Percentiles rank a stretch among this genome's conserved stretches.
Conservation (phyloP, 306 rosid genomes). For the Quillaja saponaria region DNA sequence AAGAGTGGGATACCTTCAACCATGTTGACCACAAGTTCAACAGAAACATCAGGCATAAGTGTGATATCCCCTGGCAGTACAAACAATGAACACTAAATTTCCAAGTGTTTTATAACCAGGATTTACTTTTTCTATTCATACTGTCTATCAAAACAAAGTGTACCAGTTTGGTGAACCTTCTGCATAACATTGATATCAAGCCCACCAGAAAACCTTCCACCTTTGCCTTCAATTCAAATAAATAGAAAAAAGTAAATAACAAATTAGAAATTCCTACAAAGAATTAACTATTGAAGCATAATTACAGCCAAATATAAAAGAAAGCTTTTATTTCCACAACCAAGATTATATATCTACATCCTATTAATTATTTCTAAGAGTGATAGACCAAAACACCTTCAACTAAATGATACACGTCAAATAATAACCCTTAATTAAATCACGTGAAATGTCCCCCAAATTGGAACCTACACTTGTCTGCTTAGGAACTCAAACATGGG, state of each 20-base stretch:
- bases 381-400: too few relatives aligned
- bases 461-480: too few relatives aligned
- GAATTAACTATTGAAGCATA: not conserved
- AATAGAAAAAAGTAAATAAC: too few relatives aligned
- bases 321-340: too few relatives aligned
- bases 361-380: too few relatives aligned
- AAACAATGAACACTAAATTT: slow-evolving; percentile 15
- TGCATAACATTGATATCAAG: slow-evolving; percentile 89
- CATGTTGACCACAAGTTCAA: slow-evolving; percentile 71
- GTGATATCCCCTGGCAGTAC: slow-evolving; percentile 65
- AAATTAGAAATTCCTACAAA: slow-evolving; percentile 1
- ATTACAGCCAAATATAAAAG: too few relatives aligned
- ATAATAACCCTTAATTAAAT: too few relatives aligned
- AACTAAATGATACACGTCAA: too few relatives aligned
- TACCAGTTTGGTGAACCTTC: slow-evolving; percentile 86
- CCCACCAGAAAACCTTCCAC: slow-evolving; percentile 89
- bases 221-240: slow-evolving; percentile 70
- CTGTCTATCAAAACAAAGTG: slow-evolving; percentile 3
- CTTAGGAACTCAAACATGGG: slow-evolving; percentile 80
- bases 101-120: slow-evolving; percentile 12
- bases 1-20: slow-evolving; percentile 64
- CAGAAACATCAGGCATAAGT: slow-evolving; percentile 77
- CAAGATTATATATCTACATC: too few relatives aligned
- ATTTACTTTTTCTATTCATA: not conserved
- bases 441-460: too few relatives aligned